Evolutionary conservation across 768 basidiomycete genomes (phyloP), one percentile per base, ranked within the genome.

Genomic region (Macrolepiota fuliginosa): DNA sequence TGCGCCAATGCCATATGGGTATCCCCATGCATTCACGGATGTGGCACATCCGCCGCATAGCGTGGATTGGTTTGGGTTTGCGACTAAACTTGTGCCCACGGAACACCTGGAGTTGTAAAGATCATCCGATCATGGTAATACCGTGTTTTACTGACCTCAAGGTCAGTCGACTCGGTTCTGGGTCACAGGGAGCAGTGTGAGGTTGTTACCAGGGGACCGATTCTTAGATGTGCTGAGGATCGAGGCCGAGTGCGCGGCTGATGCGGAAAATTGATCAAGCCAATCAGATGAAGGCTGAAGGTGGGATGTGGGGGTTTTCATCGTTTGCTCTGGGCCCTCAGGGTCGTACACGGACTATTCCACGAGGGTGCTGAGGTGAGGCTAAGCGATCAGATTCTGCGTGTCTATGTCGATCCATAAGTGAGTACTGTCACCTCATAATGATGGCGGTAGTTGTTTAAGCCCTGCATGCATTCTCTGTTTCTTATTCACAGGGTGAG

Each of bases 31-130:
- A 37, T 59, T 51, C 27, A 59, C 35, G 27, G 27, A 53, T 59
- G 25, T 49, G 49, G 11, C 36, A 50, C 46, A 35, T 51, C 57
- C 46, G 35, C 36, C 46, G 22, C 53, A 12, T 54, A 54, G 13
- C 36, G 12, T 22, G 53, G 19, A 39, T 17, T 24, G 37, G 22
- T 54, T 54, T 54, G 17, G 19, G 53, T 22, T 54, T 54, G 35
- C n/a, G 17, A 54, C 29, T 36, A 24, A 54, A 45, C 35, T 22
- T 39, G 53, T 37, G 53, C 51, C 47, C 57, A 61, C 58, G 71
- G 70, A 72, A 68, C 69, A 66, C 70, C 72, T 71, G 68, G 69
- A 39, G 53, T 22, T 54, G 37, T 24, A 24, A 60, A 66, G 58
- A 50, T 47, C 46, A 61, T 54, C 63, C 61, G 46, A 62, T 68